Conservation (phyloP, 306 rosid genomes). For the Albizia julibrissin region DNA sequence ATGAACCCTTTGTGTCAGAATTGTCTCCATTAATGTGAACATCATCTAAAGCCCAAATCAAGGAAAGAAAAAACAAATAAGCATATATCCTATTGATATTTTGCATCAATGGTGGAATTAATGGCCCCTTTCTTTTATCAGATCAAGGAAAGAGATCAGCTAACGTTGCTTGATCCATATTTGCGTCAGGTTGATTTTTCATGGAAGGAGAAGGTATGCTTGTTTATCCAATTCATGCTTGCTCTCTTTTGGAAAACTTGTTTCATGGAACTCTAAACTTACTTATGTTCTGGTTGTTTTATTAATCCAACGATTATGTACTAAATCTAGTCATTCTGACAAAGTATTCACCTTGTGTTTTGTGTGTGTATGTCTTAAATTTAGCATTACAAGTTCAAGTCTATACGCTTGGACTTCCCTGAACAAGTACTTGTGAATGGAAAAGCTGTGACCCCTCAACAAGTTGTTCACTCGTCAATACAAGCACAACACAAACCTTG, state of each 20-base stretch:
- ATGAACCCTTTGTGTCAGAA: neutral
- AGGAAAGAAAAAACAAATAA: neutral
- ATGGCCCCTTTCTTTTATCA: slow-evolving; percentile 43
- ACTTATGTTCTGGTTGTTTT: neutral
- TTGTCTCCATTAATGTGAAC: neutral
- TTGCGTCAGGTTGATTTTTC: slow-evolving; percentile 52
- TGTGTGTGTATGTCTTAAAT: slow-evolving; percentile 13
- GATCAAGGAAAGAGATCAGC: slow-evolving; percentile 94
- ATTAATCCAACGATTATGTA: neutral
- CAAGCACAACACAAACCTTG: slow-evolving; percentile 81
- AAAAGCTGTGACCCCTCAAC: slow-evolving; percentile 63
- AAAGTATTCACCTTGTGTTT: slow-evolving; percentile 5
- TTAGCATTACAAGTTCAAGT: slow-evolving; percentile 79
- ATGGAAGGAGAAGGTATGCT: slow-evolving; percentile 80
- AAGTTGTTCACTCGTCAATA: slow-evolving; percentile 66
- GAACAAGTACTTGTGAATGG: slow-evolving; percentile 91
- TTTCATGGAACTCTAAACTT: neutral
- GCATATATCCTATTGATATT: neutral
- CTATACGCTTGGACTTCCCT: slow-evolving; percentile 81
- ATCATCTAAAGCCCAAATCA: neutral
- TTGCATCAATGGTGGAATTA: slow-evolving; percentile 27
- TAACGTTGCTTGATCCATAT: slow-evolving; percentile 71
- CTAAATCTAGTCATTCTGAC: slow-evolving; percentile 29
- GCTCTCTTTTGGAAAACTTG: slow-evolving; percentile 7
- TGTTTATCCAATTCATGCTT: slow-evolving; percentile 14